Conservation (phyloP, 495 filamentous ascomycete species). For the Hypoxylon perforatum region DNA sequence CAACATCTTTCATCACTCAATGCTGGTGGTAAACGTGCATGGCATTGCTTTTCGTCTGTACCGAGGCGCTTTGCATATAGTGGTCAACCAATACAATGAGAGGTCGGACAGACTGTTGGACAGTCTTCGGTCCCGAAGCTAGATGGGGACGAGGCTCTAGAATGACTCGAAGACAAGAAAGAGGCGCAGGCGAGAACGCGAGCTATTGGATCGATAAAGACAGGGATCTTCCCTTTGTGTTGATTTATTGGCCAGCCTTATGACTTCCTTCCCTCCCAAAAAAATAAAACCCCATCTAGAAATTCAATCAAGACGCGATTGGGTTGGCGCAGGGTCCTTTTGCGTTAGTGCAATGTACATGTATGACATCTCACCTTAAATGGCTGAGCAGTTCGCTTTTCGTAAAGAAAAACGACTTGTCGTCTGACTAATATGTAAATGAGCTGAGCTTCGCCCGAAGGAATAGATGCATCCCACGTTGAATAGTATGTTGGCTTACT, state of each 20-base stretch:
- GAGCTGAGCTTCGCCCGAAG: conserved; percentile 3
- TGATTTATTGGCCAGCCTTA: conserved; percentile 36
- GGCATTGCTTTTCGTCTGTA: not conserved
- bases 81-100: not conserved
- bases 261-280: not conserved
- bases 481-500: conserved; percentile 1
- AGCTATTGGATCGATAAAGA: conserved; percentile 28
- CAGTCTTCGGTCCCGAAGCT: conserved; percentile 33
- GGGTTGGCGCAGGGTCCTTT: conserved; percentile 20
- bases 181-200: conserved; percentile 3
- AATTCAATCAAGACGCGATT: conserved; percentile 17
- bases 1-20: not conserved
- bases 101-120: not conserved
- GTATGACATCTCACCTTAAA: conserved; percentile 1
- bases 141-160: conserved; percentile 19
- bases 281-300: conserved; percentile 10
- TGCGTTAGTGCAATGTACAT: conserved; percentile 10
- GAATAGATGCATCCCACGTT: conserved; percentile 26
- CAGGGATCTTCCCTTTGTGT: conserved; percentile 11
- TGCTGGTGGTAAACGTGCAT: not conserved
- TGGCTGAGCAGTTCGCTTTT: conserved; percentile 5
- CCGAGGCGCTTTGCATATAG: not conserved
- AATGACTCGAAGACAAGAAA: not conserved
- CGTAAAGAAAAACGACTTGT: not conserved
- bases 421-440: not conserved